These are phyloP conservation scores for Tetracladium setigerum DNA, from an alignment of 495 filamentous ascomycete genomes.

Conservation along the genomic window DNA sequence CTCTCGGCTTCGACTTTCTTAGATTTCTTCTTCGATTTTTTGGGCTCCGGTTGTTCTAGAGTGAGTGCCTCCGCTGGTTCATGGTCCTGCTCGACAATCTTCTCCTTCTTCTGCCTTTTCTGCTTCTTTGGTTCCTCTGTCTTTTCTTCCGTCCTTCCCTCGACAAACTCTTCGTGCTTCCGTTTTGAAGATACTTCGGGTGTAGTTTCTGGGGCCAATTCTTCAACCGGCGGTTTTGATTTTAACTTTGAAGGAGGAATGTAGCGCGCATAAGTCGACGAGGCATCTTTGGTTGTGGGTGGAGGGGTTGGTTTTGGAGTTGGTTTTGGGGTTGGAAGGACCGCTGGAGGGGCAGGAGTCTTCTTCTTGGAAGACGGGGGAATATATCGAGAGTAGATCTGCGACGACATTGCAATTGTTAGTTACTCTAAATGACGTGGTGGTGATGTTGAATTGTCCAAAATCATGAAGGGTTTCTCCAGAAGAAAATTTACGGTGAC, in stretches of 20 bases:
- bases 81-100: neutral
- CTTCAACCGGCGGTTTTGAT: slow-evolving; percentile 17
- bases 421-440: neutral
- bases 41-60: slow-evolving; percentile 5
- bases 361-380: slow-evolving; percentile 28
- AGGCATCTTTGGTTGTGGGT: slow-evolving; percentile 7
- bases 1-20: slow-evolving; percentile 24
- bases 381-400: slow-evolving; percentile 42
- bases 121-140: neutral
- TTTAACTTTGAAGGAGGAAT: slow-evolving; percentile 30
- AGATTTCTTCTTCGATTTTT: slow-evolving; percentile 9
- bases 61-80: neutral
- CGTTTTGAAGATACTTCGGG: neutral
- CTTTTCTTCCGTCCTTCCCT: neutral
- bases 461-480: neutral
- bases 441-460: neutral
- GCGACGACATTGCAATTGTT: slow-evolving; percentile 26
- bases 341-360: slow-evolving; percentile 5
- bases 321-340: neutral
- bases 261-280: slow-evolving; percentile 34
- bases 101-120: neutral
- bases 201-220: neutral
- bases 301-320: neutral
- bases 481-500: slow-evolving; percentile 22
- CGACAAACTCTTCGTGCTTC: neutral